Evolutionary conservation across 495 filamentous ascomycete genomes (phyloP).

Genomic region (Penicillium cataractarum): DNA sequence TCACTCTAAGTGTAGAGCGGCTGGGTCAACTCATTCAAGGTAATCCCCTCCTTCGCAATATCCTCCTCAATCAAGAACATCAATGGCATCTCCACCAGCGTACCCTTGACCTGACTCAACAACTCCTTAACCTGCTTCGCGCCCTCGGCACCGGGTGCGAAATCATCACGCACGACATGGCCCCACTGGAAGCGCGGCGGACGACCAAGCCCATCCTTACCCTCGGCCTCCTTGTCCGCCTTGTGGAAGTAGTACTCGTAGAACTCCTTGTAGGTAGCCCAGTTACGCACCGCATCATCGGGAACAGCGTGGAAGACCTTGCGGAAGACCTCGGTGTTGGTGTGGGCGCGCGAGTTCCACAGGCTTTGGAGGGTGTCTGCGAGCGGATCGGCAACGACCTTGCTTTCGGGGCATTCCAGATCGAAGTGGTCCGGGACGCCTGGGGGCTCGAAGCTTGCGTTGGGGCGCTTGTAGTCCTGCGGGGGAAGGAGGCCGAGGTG

Average conservation of each 20-base stretch:
- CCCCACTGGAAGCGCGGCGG: constrained; percentile 69
- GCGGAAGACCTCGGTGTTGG: constrained; percentile 84
- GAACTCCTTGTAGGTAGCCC: constrained; percentile 85
- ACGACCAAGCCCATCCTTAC: constrained; percentile 39
- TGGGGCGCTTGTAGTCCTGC: constrained; percentile 65
- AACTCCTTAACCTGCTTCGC: constrained; percentile 79
- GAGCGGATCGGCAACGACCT: constrained; percentile 75
- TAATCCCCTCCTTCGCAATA: constrained; percentile 82
- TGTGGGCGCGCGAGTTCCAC: constrained; percentile 73
- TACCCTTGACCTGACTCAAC: constrained; percentile 74
- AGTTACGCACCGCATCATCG: constrained; percentile 76
- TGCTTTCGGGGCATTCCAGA: constrained; percentile 75
- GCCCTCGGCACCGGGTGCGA: constrained; percentile 63
- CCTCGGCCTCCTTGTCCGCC: constrained; percentile 49
- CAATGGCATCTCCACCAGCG: constrained; percentile 89
- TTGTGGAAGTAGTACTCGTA: constrained; percentile 74
- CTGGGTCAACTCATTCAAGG: constrained; percentile 79
- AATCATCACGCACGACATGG: constrained; percentile 83
- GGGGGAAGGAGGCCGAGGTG: constrained; percentile 82
- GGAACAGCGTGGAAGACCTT: constrained; percentile 89
- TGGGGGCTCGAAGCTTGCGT: constrained; percentile 77
- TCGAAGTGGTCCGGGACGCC: constrained; percentile 78
- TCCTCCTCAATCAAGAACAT: constrained; percentile 86
- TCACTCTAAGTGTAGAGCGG: constrained; percentile 73
- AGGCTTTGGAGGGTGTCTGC: constrained; percentile 64